Base-by-base conservation (phyloP, 2,329 filamentous ascomycete species). In the Epichloe glyceriae region DNA sequence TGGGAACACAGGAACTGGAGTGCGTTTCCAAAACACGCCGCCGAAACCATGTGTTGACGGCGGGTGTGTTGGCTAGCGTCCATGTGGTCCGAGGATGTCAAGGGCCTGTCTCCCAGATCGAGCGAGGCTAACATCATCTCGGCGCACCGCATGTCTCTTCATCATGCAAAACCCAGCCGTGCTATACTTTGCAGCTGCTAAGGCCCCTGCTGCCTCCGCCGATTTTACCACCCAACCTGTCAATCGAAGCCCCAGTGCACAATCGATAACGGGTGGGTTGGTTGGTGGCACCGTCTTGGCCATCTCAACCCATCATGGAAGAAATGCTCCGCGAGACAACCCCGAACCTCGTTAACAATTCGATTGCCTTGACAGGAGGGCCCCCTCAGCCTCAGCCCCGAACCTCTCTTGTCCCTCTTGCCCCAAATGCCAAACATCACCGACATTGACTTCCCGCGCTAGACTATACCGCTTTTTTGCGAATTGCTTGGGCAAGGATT, bases 291-390 rank as follows among this genome's bases (percentile, higher is more conserved):
- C 22, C 22, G 0, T 26, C 22, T 26, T 26, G 22, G 6, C 2
- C 22, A 6, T 26, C 22, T 26, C 22, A 26, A 26, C 22, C 22
- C 26, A 30, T 30, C 30, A 34, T 45, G 47, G 47, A 53, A 20
- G 44, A 53, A 53, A 53, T 47, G 48, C 51, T 53, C 51, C 51
- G 51, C 39, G n/a, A 17, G 26, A 19, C n/a, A n/a, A n/a, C 4
- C 15, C 30, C n/a, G 14, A 33, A 33, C n/a, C 17, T 34, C 7
- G 12, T 11, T 5, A 10, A 35, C 15, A 30, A 49, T 33, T 22
- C 47, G 38, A 47, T 47, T 40, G 17, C 20, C 30, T 30, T 10
- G 26, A 10, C 26, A 30, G 26, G 26, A 30, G 26, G 11, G 8
- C 19, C 20, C 10, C 20, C 8, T 33, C 22, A 22, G 20, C 20